Evolutionary conservation across 352 stramenopile genomes (phyloP), one percentile per base, ranked within the genome.

Genomic region (Phytophthora multivora): DNA sequence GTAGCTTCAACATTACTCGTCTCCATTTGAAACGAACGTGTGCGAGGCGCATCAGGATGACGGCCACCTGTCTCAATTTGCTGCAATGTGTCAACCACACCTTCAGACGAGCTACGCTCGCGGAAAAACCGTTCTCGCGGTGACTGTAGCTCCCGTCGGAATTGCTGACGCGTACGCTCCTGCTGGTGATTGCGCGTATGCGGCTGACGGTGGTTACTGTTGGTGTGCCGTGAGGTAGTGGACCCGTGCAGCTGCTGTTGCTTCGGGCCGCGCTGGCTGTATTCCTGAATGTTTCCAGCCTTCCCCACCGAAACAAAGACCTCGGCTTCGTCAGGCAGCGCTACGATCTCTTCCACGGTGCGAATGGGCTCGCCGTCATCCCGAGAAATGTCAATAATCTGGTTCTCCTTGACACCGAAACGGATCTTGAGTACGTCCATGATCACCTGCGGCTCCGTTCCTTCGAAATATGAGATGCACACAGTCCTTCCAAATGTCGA

Each of bases 381-480:
- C 1, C 74, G 65, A 15, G 86, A 86, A 39, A 94, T 88, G 52
- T 94, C 86, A 23, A 94, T 66, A 31, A 92, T 88, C 60, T 94
- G 81, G 48, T 80, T 89, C 12, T 78, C 68, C 36, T 88, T 77
- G 51, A 94, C 80, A 39, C 84, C 75, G 42, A 94, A 94, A 0
- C 86, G 86, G 23, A 83, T 89, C 56, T 89, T 90, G 43, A 94
- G 79, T 19, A 91, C 75, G 39, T 91, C 76, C 25, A 91, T 63
- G 25, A 94, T 84, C 40, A 85, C 65, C 30, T 91, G 78, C 15
- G 77, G 64, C 51, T 94, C 86, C 0, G 80, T 92, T 39, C 86
- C 86, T 73, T 89, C 78, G 49, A 91, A 91, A 49, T 88, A 94
- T 19, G 83, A 90, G 28, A 94, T 88, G 40, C 78, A 90, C 53